These are phyloP conservation scores for Cyberlindnera maritima DNA, from an alignment of 805 yeast genomes.

Conservation along the genomic window DNA sequence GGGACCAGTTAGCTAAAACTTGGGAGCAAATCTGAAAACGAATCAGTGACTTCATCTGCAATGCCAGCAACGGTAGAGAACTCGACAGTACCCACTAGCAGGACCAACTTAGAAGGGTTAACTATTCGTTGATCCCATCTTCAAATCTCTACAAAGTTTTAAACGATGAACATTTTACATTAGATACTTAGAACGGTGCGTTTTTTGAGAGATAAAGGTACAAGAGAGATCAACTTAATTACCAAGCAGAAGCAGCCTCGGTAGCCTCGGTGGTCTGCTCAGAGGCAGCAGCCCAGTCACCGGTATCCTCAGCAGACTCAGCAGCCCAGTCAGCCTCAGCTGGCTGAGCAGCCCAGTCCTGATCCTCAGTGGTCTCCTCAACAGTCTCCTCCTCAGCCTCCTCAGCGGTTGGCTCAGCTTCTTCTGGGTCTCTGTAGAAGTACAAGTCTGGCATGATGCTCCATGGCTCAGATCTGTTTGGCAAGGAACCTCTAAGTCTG, in stretches of 20 bases:
- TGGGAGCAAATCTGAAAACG: too few species aligned
- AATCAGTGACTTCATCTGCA: too few species aligned
- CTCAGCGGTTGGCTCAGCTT: conserved; percentile 78
- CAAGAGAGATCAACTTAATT: conserved; percentile 18
- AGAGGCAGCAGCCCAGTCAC: conserved; percentile 53
- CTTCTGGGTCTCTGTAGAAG: conserved; percentile 99
- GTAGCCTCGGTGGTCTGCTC: conserved; percentile 32
- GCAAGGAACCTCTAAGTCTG: conserved; percentile 96
- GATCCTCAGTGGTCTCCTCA: conserved; percentile 59
- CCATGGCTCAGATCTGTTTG: conserved; percentile 97
- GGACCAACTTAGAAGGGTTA: too few species aligned
- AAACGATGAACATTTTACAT: conserved; percentile 27
- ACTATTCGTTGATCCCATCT: too few species aligned
- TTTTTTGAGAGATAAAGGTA: conserved; percentile 12
- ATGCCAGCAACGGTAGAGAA: too few species aligned
- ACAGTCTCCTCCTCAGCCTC: conserved; percentile 50
- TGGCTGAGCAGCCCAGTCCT: conserved; percentile 68
- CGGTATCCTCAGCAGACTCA: conserved; percentile 60
- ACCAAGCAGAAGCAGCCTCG: conserved; percentile 29
- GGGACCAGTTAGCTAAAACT: too few species aligned
- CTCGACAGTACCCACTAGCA: too few species aligned
- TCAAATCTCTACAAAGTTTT: background rate
- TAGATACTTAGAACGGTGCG: conserved; percentile 22
- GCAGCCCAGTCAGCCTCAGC: conserved; percentile 79
- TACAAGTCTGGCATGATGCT: conserved; percentile 99